Conservation (phyloP, 805 yeast genomes). For the Saccharomycopsis fibuligera region DNA sequence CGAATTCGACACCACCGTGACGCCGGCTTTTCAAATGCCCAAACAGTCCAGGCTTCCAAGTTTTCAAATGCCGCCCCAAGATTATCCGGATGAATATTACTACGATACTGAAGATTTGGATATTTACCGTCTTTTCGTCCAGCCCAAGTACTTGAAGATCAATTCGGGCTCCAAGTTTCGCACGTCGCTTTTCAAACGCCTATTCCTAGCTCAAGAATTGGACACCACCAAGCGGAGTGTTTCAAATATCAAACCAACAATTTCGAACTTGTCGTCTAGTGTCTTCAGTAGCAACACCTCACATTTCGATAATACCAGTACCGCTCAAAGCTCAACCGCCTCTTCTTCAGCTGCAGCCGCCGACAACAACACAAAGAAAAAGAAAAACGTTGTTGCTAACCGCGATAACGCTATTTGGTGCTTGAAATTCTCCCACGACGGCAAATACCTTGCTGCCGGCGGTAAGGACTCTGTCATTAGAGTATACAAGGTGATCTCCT, state of each 20-base stretch:
- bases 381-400: neutral
- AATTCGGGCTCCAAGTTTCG: neutral
- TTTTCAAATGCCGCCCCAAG: too few relatives aligned
- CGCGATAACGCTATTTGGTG: constrained; percentile 52
- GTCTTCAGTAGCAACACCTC: too few relatives aligned
- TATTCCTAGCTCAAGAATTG: constrained; percentile 20
- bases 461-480: constrained; percentile 66
- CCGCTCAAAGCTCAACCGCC: neutral
- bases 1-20: too few relatives aligned
- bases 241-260: neutral
- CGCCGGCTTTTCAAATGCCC: too few relatives aligned
- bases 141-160: constrained; percentile 19
- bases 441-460: constrained; percentile 77
- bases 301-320: neutral
- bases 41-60: too few relatives aligned
- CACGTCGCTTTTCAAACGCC: constrained; percentile 6
- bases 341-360: neutral
- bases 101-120: constrained; percentile 16
- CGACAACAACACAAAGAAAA: neutral
- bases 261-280: constrained; percentile 1
- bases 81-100: constrained; percentile 7
- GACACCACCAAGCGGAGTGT: constrained; percentile 3
- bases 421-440: constrained; percentile 70
- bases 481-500: constrained; percentile 75
- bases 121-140: constrained; percentile 16